Percentiles rank a stretch among this genome's conserved stretches.
phyloP scores from a whole-genome alignment of 331 rosid species.

The Pyrus hybrid region DNA sequence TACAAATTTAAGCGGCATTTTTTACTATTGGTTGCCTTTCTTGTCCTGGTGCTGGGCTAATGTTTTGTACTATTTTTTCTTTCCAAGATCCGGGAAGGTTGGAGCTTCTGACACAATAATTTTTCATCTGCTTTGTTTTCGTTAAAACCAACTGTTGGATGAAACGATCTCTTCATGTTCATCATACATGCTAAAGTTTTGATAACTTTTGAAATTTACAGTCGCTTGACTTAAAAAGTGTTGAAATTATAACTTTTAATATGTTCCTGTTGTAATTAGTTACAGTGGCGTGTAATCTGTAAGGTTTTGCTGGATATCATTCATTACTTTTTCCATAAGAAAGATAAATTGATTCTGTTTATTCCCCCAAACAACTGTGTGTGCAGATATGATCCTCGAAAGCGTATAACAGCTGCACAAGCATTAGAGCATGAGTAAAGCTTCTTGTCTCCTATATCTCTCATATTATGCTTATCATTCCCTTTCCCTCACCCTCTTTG shows the following conservation, averaged over 20 bases:
- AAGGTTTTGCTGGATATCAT: slow-evolving; percentile 3
- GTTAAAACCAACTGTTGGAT: neutral
- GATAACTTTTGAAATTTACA: neutral
- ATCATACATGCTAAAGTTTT: neutral
- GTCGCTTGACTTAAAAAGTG: neutral
- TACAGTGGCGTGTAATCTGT: neutral
- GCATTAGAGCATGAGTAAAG: slow-evolving; percentile 93
- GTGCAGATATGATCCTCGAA: slow-evolving; percentile 92
- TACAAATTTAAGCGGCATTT: neutral
- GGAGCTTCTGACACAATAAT: neutral
- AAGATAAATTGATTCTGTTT: neutral
- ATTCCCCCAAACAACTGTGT: neutral
- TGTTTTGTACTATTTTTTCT: neutral
- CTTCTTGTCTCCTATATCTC: neutral
- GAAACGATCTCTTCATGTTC: neutral
- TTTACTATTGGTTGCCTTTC: neutral
- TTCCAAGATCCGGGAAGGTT: neutral
- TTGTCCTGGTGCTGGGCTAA: neutral
- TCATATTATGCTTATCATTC: neutral
- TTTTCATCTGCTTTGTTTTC: neutral
- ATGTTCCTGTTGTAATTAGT: neutral
- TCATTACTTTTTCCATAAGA: neutral
- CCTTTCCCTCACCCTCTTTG: neutral
- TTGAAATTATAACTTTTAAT: neutral
- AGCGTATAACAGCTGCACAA: slow-evolving; percentile 83